Base-by-base conservation (phyloP, 1,284 basidiomycete species). In the Rhizoctonia solani region DNA sequence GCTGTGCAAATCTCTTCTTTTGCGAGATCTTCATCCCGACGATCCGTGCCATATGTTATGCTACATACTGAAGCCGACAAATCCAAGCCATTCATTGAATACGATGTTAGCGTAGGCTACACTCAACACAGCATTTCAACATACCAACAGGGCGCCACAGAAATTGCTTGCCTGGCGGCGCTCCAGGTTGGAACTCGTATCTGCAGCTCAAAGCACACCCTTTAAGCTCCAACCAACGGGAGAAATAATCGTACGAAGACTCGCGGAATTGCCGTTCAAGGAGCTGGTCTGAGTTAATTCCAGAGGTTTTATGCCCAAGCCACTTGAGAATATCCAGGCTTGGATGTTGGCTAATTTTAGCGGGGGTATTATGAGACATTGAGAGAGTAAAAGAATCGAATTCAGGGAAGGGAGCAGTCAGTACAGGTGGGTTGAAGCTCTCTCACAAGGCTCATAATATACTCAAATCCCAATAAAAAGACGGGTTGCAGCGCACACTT, bases 71-170 rank as follows among this genome's bases (percentile, higher is more conserved):
- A n/a, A 5, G 39, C 25, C 14, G 34, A n/a, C 32, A 66, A 41
- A 9, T 44, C 37, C 1, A 16, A 13, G 1, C 41, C 61, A 25
- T 54, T 54, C 25, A 66, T 49, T 65, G 6, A 46, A 19, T 6
- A 9, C n/a, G 19, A 46, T 8, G 21, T 46, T 21, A 46, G 44
- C 44, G 19, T 6, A 14, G 6, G 6, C 5, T 21, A 19, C 5
- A 13, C 11, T 21, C 6, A 5, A 4, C 21, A 21, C 6, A 25
- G 23, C 11, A 27, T 23, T 11, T 4, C 25, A 27, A 21, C 47
- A 25, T n/a, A 63, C 59, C 21, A 41, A 52, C 42, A 8, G 49
- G 59, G n/a, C 14, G 21, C 32, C 49, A 63, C 4, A 52, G 5
- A n/a, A 52, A 25, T 19, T 14, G 34, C 2, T 52, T 29, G 25